Conservation (phyloP, 208 protist genomes). For the Novymonas esmeraldas region DNA sequence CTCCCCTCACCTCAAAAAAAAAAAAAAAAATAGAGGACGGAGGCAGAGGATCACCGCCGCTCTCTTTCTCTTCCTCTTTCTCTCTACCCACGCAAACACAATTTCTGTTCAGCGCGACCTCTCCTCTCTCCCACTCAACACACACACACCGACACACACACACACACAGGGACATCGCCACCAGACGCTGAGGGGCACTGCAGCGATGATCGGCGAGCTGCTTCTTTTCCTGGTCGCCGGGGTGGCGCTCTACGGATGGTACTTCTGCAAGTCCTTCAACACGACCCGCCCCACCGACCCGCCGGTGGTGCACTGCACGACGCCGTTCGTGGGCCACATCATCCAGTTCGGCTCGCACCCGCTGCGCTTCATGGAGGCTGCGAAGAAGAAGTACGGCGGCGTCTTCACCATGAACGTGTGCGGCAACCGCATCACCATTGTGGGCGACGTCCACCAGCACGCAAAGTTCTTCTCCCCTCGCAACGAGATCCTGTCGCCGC, state of each 20-base stretch:
- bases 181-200: neutral
- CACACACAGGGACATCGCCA: neutral
- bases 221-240: conserved; percentile 49
- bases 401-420: conserved; percentile 87
- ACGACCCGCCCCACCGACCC: conserved; percentile 76
- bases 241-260: conserved; percentile 69
- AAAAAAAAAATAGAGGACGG: too few species aligned
- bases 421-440: conserved; percentile 79
- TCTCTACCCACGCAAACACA: neutral
- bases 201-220: conserved; percentile 59
- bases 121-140: too few species aligned
- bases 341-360: conserved; percentile 75
- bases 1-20: too few species aligned
- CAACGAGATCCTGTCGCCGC: conserved; percentile 83
- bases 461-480: conserved; percentile 81
- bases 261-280: conserved; percentile 85
- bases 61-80: conserved; percentile 1
- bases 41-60: neutral
- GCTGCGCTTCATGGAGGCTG: conserved; percentile 58
- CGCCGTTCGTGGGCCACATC: conserved; percentile 79
- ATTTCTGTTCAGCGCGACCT: too few species aligned
- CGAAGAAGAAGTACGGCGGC: conserved; percentile 69
- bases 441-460: conserved; percentile 78
- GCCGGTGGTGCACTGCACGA: conserved; percentile 56
- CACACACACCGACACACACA: too few species aligned